phyloP scores from a whole-genome alignment of 129 eudicot genomes.

The Oenanthe sinensis region DNA sequence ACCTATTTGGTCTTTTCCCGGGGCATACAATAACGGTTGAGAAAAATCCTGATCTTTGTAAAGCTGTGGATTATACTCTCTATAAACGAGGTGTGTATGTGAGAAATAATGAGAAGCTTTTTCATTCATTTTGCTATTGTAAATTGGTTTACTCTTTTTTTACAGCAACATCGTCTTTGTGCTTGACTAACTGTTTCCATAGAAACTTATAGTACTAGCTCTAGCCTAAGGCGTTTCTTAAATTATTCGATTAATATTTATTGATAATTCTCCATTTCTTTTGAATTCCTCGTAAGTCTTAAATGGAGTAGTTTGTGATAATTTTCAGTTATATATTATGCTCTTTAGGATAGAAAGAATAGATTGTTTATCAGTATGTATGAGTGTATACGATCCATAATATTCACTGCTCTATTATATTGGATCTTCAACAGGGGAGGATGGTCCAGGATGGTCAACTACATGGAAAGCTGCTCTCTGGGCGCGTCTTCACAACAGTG shows the following conservation, averaged over 20 bases:
- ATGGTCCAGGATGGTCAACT: slow-evolving; percentile 98
- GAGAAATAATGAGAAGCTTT: neutral
- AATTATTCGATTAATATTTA: too few species aligned
- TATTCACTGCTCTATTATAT: neutral
- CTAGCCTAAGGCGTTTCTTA: neutral
- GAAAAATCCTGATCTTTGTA: slow-evolving; percentile 66
- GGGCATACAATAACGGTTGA: slow-evolving; percentile 77
- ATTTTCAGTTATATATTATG: neutral
- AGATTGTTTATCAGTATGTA: neutral
- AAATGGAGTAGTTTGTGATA: neutral
- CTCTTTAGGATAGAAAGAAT: neutral
- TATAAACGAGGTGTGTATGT: slow-evolving; percentile 48
- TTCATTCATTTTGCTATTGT: too few species aligned
- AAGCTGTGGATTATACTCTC: slow-evolving; percentile 62
- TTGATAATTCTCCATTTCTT: neutral
- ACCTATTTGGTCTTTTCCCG: slow-evolving; percentile 68
- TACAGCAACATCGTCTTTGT: neutral
- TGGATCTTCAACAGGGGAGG: slow-evolving; percentile 50
- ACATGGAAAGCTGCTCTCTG: slow-evolving; percentile 84
- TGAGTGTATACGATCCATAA: neutral
- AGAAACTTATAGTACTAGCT: neutral
- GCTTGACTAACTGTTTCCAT: neutral
- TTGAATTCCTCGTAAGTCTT: neutral
- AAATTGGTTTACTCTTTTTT: neutral
- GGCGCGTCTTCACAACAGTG: slow-evolving; percentile 73